Evolutionary conservation across 1,284 basidiomycete species (phyloP).

Genomic region (Bjerkandera adusta): DNA sequence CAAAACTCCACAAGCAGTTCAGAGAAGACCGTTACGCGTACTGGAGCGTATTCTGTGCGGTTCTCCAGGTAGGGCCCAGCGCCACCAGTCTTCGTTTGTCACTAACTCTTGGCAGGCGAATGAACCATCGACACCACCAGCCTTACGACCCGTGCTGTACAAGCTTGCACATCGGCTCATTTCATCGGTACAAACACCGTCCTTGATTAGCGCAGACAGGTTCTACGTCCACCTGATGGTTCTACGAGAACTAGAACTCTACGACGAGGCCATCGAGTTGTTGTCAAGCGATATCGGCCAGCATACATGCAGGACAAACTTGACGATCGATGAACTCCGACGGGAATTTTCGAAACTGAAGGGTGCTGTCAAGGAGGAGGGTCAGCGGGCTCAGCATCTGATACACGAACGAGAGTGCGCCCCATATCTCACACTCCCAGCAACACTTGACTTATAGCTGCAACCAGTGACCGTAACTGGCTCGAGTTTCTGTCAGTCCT

Average conservation of each 20-base stretch:
- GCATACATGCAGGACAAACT: constrained; percentile 64
- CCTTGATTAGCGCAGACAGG: constrained; percentile 67
- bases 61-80: constrained; percentile 63
- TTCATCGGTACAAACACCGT: constrained; percentile 55
- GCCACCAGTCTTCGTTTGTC: neutral
- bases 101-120: constrained; percentile 47
- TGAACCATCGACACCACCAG: constrained; percentile 53
- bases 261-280: constrained; percentile 70
- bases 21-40: constrained; percentile 78
- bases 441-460: too few relatives aligned
- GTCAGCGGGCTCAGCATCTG: constrained; percentile 49
- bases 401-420: constrained; percentile 59
- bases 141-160: constrained; percentile 65
- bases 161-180: constrained; percentile 72
- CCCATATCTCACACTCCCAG: constrained; percentile 4
- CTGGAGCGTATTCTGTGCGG: constrained; percentile 78
- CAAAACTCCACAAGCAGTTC: constrained; percentile 76
- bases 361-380: constrained; percentile 58
- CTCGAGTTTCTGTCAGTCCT: constrained; percentile 75
- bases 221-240: constrained; percentile 74
- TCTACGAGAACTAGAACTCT: constrained; percentile 63
- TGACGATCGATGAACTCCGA: constrained; percentile 73
- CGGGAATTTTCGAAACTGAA: constrained; percentile 63
- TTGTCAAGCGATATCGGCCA: constrained; percentile 66
- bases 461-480: constrained; percentile 80